Evolutionary conservation across 305 asterid genomes (phyloP).

Genomic region (Rubia tinctorum): DNA sequence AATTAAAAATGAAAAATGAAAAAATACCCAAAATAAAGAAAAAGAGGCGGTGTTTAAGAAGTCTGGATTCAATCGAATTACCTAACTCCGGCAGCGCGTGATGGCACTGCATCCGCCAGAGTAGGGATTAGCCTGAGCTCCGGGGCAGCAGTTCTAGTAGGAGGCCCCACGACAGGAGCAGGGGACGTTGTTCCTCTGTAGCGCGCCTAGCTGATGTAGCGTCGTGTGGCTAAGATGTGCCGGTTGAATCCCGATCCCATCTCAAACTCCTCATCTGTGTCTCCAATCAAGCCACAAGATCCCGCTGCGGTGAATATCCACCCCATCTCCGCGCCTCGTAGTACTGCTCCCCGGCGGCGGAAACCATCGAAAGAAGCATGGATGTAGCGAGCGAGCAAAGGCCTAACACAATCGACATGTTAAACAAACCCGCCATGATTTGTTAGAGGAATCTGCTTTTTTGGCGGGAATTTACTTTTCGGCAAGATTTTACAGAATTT

Average conservation of each 20-base stretch:
- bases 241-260: constrained; percentile 46
- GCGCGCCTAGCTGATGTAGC: constrained; percentile 67
- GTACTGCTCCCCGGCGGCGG: constrained; percentile 15
- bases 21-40: too few relatives aligned
- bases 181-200: constrained; percentile 55
- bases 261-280: constrained; percentile 42
- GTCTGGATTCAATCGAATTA: too few relatives aligned
- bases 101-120: constrained; percentile 55
- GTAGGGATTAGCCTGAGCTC: constrained; percentile 63
- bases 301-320: constrained; percentile 28
- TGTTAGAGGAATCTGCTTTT: too few relatives aligned
- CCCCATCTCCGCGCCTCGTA: constrained; percentile 14
- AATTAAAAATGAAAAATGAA: too few relatives aligned
- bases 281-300: constrained; percentile 27
- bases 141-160: constrained; percentile 59
- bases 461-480: background rate
- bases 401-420: constrained; percentile 7
- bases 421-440: constrained; percentile 20
- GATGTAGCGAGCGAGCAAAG: constrained; percentile 6
- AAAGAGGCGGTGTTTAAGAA: too few relatives aligned
- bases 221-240: constrained; percentile 42
- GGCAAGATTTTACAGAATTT: too few relatives aligned
- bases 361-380: constrained; percentile 15
- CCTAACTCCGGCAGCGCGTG: constrained; percentile 54
- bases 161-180: constrained; percentile 60